A percentile compares a stretch with the other conserved stretches of the same genome.
phyloP scores from a whole-genome alignment of 2,329 filamentous ascomycete genomes.

The Daldinia eschscholtzii region DNA sequence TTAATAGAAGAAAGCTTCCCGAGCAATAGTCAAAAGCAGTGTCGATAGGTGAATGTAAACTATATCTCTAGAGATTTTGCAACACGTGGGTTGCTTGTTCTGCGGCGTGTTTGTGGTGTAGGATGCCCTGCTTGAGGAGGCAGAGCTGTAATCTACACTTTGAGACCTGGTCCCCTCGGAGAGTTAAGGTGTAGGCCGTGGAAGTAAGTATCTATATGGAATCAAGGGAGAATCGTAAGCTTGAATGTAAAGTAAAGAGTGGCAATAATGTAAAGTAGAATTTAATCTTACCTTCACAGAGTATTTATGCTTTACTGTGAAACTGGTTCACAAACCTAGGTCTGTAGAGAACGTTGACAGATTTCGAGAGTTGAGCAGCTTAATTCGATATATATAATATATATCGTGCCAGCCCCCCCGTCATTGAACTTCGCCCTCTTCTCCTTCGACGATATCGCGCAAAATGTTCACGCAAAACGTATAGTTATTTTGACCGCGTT shows the following conservation, averaged over 20 bases:
- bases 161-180: constrained; percentile 17
- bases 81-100: constrained; percentile 24
- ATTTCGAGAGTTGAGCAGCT: background rate
- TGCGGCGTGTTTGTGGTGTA: constrained; percentile 10
- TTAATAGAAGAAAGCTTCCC: constrained; percentile 39
- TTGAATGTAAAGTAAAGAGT: constrained; percentile 26
- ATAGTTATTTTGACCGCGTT: background rate
- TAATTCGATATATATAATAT: constrained; percentile 10
- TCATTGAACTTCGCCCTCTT: background rate
- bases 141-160: constrained; percentile 12
- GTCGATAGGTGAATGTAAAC: constrained; percentile 34
- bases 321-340: background rate
- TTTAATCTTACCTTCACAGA: constrained; percentile 27
- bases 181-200: constrained; percentile 43
- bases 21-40: constrained; percentile 22
- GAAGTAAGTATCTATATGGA: constrained; percentile 27
- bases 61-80: constrained; percentile 33
- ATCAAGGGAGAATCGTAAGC: constrained; percentile 34
- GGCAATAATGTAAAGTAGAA: constrained; percentile 15
- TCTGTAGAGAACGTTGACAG: background rate
- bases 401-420: background rate
- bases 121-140: constrained; percentile 7
- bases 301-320: constrained; percentile 16
- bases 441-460: background rate
- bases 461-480: background rate